Evolutionary conservation across 768 basidiomycete genomes (phyloP).

Genomic region (Hydnomerulius pinastri): DNA sequence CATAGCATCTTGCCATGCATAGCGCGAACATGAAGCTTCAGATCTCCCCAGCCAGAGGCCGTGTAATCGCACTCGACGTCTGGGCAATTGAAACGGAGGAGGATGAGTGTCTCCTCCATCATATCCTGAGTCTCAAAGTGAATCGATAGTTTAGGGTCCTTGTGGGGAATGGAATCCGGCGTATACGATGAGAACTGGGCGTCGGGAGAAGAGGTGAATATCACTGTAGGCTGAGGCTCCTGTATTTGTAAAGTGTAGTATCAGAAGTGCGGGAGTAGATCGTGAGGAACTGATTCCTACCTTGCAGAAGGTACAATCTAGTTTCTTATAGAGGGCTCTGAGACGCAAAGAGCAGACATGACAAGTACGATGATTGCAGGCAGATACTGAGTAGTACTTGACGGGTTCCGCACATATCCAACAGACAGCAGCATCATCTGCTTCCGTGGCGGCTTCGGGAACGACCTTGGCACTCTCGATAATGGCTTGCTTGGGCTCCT

Average conservation of each 20-base stretch:
- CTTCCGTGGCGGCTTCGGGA: slow-evolving; percentile 14
- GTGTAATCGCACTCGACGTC: slow-evolving; percentile 81
- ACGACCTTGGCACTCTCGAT: slow-evolving; percentile 4
- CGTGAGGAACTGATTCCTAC: slow-evolving; percentile 40
- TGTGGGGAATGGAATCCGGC: slow-evolving; percentile 56
- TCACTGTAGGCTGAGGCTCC: slow-evolving; percentile 73
- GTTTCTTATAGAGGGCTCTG: slow-evolving; percentile 90
- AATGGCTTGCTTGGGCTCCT: neutral
- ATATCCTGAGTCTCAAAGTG: slow-evolving; percentile 88
- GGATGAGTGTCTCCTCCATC: slow-evolving; percentile 92
- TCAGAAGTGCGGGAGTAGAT: neutral
- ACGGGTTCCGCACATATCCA: slow-evolving; percentile 96
- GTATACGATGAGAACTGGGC: slow-evolving; percentile 59
- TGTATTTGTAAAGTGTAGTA: slow-evolving; percentile 26
- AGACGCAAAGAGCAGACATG: slow-evolving; percentile 90
- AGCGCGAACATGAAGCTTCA: slow-evolving; percentile 81
- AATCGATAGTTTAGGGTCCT: slow-evolving; percentile 73
- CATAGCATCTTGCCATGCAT: slow-evolving; percentile 81
- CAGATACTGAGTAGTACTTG: slow-evolving; percentile 84
- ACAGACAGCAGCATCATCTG: slow-evolving; percentile 55
- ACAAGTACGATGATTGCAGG: slow-evolving; percentile 94
- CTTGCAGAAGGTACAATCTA: slow-evolving; percentile 96
- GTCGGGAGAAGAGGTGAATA: slow-evolving; percentile 72
- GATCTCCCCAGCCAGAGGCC: slow-evolving; percentile 85
- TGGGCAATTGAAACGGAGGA: slow-evolving; percentile 95